Percentiles rank a stretch among this genome's conserved stretches.
Conservation (phyloP, 2,329 filamentous ascomycete genomes). For the Parasarocladium wereldwijsianum region DNA sequence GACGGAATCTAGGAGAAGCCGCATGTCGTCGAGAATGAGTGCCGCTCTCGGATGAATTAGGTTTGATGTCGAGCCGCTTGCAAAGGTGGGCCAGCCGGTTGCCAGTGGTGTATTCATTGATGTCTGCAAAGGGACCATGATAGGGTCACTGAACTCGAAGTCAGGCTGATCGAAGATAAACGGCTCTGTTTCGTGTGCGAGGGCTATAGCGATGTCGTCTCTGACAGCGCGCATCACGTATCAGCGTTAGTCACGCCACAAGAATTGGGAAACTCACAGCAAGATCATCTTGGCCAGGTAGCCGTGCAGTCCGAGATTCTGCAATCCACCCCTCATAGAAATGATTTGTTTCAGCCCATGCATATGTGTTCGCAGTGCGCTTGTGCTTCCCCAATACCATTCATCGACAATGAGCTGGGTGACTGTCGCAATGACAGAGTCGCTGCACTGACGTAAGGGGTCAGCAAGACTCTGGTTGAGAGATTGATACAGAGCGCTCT, state of each 20-base stretch:
- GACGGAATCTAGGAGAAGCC: conserved; percentile 28
- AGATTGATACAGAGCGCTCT: conserved; percentile 26
- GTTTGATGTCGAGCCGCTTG: conserved; percentile 23
- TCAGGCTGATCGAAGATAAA: conserved; percentile 23
- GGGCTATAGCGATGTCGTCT: conserved; percentile 30
- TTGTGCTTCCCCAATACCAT: conserved; percentile 37
- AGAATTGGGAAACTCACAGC: conserved; percentile 20
- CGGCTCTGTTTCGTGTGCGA: conserved; percentile 30
- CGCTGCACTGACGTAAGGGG: conserved; percentile 20
- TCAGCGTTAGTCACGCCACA: no score
- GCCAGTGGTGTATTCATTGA: conserved; percentile 33
- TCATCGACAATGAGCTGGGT: conserved; percentile 34
- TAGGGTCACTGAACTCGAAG: conserved; percentile 25
- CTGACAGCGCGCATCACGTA: no score
- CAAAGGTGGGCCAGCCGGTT: conserved; percentile 25
- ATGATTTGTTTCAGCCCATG: conserved; percentile 33
- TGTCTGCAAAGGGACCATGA: conserved; percentile 24
- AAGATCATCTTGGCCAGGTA: conserved; percentile 32
- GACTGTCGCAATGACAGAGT: conserved; percentile 31
- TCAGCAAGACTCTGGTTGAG: conserved; percentile 31
- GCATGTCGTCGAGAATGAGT: conserved; percentile 35
- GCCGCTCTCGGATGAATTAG: conserved; percentile 31
- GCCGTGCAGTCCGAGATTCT: conserved; percentile 28
- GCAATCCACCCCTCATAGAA: conserved; percentile 27
- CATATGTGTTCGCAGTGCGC: conserved; percentile 30